Conservation (phyloP, 257 asterid genomes). For the Plectranthus barbatus region DNA sequence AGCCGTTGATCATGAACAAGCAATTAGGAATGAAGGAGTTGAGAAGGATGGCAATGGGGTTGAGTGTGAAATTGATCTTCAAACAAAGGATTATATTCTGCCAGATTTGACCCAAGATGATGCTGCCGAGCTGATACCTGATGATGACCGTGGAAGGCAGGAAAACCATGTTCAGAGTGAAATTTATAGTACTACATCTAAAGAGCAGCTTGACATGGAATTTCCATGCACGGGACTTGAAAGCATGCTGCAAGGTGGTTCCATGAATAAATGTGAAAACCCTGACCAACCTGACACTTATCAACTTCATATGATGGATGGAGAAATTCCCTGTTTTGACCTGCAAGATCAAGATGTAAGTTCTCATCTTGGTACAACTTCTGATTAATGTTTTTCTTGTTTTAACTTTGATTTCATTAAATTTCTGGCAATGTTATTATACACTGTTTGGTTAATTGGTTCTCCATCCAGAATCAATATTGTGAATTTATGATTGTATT, state of each 20-base stretch:
- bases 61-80: slow-evolving; percentile 27
- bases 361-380: slow-evolving; percentile 3
- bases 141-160: slow-evolving; percentile 21
- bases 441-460: background rate
- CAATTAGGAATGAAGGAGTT: slow-evolving; percentile 25
- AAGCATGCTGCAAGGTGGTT: slow-evolving; percentile 28
- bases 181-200: slow-evolving; percentile 17
- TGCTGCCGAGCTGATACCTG: slow-evolving; percentile 29
- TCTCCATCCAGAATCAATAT: background rate
- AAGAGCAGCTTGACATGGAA: slow-evolving; percentile 28
- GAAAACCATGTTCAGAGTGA: slow-evolving; percentile 21
- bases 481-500: background rate
- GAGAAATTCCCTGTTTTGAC: slow-evolving; percentile 33
- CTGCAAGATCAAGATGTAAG: slow-evolving; percentile 51
- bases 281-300: slow-evolving; percentile 26
- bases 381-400: background rate
- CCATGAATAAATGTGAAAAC: slow-evolving; percentile 31
- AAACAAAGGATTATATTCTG: slow-evolving; percentile 18
- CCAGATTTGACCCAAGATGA: slow-evolving; percentile 23
- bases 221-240: slow-evolving; percentile 19
- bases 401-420: background rate
- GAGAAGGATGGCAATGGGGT: slow-evolving; percentile 24
- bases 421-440: background rate
- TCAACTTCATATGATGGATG: slow-evolving; percentile 32
- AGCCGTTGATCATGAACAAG: slow-evolving; percentile 24